Percentiles rank a stretch among this genome's conserved stretches.
These are phyloP conservation scores for Syzygium aqueum DNA, from an alignment of 345 rosid species.

Conservation along the genomic window DNA sequence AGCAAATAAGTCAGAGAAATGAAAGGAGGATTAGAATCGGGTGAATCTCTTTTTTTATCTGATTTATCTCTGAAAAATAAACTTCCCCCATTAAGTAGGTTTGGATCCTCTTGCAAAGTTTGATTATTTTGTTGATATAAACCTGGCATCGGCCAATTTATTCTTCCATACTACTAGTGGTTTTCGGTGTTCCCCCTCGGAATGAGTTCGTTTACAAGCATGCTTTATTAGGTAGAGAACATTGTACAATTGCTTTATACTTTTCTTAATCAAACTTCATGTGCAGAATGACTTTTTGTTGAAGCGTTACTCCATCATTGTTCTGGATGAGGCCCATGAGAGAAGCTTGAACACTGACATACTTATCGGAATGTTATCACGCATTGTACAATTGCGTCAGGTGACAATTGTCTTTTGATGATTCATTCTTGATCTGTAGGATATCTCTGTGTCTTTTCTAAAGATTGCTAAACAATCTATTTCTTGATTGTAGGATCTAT, in stretches of 20 bases:
- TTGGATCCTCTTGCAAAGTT: background rate
- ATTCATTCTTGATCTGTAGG: background rate
- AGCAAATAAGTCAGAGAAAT: background rate
- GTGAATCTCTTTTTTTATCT: background rate
- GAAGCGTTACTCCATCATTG: conserved; percentile 74
- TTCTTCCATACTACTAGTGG: background rate
- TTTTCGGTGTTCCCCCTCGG: background rate
- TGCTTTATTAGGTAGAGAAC: background rate
- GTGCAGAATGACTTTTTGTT: conserved; percentile 70
- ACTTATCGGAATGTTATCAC: conserved; percentile 87
- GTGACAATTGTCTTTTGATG: conserved; percentile 18
- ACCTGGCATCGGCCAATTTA: background rate
- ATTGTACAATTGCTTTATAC: background rate
- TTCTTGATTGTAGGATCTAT: conserved; percentile 32
- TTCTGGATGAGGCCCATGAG: conserved; percentile 94
- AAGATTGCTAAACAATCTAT: background rate
- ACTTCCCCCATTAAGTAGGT: background rate
- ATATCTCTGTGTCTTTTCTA: background rate
- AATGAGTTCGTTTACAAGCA: background rate
- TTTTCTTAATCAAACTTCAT: background rate
- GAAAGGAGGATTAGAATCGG: background rate
- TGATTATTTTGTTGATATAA: background rate
- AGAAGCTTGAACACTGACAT: conserved; percentile 94
- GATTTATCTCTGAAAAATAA: background rate
- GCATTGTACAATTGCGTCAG: conserved; percentile 64